Conservation (phyloP, 352 stramenopile species). For the Blastocystis hominis region DNA sequence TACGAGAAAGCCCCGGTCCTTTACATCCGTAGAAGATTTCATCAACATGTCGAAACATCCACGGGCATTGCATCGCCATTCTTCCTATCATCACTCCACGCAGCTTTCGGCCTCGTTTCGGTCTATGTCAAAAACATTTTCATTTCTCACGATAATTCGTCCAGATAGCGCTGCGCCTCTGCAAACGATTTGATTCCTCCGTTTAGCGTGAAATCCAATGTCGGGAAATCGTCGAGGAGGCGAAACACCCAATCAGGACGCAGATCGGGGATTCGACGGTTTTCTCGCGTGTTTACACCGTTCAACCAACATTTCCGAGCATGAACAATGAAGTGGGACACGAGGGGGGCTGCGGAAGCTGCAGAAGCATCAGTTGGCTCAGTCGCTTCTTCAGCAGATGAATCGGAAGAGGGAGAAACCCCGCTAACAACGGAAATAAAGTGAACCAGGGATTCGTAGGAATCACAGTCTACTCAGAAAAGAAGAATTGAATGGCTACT, state of each 20-base stretch:
- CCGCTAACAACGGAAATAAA: slow-evolving; percentile 17
- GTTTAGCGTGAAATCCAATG: neutral
- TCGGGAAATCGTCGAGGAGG: neutral
- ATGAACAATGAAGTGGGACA: slow-evolving; percentile 14
- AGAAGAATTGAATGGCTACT: neutral
- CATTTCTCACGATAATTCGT: neutral
- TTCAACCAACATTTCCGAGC: neutral
- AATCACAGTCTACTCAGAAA: neutral
- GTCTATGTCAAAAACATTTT: neutral
- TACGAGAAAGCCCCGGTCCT: neutral
- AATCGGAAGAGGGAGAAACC: neutral
- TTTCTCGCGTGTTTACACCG: neutral
- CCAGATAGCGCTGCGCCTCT: neutral
- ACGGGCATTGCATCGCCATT: neutral
- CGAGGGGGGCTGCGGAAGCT: no score
- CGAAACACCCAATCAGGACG: neutral
- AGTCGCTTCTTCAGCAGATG: no score
- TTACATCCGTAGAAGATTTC: neutral
- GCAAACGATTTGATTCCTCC: neutral
- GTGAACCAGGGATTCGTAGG: neutral
- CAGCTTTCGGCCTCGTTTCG: neutral
- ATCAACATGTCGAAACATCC: neutral
- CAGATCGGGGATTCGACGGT: slow-evolving; percentile 2
- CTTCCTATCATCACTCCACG: neutral
- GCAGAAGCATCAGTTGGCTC: neutral